Evolutionary conservation across 208 protist genomes (phyloP), one percentile per base, ranked within the genome.

Genomic region (Angomonas ambiguus): DNA sequence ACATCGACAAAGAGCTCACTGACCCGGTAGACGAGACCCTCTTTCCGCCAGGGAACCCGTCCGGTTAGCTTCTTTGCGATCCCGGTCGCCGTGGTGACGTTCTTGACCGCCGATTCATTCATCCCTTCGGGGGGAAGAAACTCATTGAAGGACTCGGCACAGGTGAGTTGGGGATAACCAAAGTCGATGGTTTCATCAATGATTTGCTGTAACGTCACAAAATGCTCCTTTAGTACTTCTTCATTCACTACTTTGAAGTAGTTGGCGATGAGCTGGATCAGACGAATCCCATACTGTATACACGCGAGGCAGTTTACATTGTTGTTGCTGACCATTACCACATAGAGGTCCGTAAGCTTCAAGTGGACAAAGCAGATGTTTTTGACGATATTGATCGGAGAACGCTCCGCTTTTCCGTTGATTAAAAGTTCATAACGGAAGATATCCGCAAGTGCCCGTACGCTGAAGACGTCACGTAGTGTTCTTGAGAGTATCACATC

Each of bases 1-100:
- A 99, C 97, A 71, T 99, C 98, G 32, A 99, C 85, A 74, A 99
- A 99, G 22, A 99, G 79, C 75, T 99, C 96, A 77, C 99, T 99
- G 41, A 95, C 90, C 25, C 82, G 71, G 78, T 99, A 98, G 63
- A 93, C 83, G 53, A 99, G 89, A 31, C 91, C 94, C 27, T 95
- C 85, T 22, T 79, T 81, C 24, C 98, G 69, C 97, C 97, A 99
- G 27, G 91, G 85, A 16, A 88, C 88, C 18, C 84, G 82, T 49
- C 97, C 97, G 3, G 91, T 98, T 32, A 93, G 76, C 56, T 92
- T 91, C 58, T 82, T 77, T 20, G 93, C 96, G 30, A 96, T 80
- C 27, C 76, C 31, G 59, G 77, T 74, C 24, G 84, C 71, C 38
- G 74, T 69, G 34, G 57, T 42, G 3, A 77, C 71, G 62, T 67